Conservation (phyloP, 768 basidiomycete species). For the Wakefieldia striispora region DNA sequence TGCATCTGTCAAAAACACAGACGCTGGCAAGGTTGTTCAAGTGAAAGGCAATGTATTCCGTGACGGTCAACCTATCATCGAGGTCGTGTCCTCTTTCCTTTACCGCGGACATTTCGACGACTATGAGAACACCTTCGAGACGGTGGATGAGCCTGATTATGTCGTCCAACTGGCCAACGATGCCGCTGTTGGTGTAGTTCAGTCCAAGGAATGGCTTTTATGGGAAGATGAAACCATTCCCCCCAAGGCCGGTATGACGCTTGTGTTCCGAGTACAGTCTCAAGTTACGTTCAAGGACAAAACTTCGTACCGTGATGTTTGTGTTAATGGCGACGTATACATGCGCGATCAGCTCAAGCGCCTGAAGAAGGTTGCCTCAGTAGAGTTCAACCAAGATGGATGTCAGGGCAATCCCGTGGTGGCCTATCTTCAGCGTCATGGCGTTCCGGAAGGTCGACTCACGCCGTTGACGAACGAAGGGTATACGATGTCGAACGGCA, state of each 20-base stretch:
- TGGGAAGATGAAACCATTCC: slow-evolving; percentile 86
- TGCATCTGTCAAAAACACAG: slow-evolving; percentile 83
- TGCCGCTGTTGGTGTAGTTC: slow-evolving; percentile 83
- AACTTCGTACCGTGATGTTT: slow-evolving; percentile 74
- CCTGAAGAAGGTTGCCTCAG: slow-evolving; percentile 83
- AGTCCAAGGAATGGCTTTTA: slow-evolving; percentile 97
- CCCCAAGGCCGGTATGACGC: slow-evolving; percentile 72
- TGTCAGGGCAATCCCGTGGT: slow-evolving; percentile 92
- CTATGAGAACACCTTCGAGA: slow-evolving; percentile 95
- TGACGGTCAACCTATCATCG: slow-evolving; percentile 77
- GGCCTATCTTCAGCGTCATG: slow-evolving; percentile 91
- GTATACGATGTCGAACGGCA: slow-evolving; percentile 73
- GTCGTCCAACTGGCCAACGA: slow-evolving; percentile 70
- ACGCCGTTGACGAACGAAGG: slow-evolving; percentile 81
- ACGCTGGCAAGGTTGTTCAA: slow-evolving; percentile 90
- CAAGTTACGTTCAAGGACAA: slow-evolving; percentile 91
- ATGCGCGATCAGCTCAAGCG: slow-evolving; percentile 85
- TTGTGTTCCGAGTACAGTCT: slow-evolving; percentile 88
- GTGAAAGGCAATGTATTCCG: slow-evolving; percentile 85
- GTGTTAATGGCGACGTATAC: slow-evolving; percentile 83
- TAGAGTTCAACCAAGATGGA: slow-evolving; percentile 85
- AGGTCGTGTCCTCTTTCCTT: slow-evolving; percentile 93
- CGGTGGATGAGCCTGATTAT: slow-evolving; percentile 86
- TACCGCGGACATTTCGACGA: slow-evolving; percentile 95
- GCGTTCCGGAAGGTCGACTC: slow-evolving; percentile 70